Base-by-base conservation (phyloP, 2,329 filamentous ascomycete genomes). In the Microdochium nivale region DNA sequence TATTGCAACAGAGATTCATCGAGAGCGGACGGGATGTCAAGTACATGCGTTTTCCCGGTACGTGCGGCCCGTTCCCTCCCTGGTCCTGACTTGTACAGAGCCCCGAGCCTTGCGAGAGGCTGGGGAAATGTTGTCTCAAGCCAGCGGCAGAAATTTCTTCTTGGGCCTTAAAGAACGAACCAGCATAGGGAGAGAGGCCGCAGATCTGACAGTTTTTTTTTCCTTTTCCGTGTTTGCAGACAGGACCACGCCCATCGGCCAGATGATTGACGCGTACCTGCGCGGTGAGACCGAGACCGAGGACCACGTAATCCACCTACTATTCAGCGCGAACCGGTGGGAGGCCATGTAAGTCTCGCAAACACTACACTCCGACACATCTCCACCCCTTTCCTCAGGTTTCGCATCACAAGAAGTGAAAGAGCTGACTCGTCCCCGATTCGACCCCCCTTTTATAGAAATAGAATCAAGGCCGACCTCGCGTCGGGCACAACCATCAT, bases 301-400 rank as follows among this genome's bases (percentile, higher is more conserved):
- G 55, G 90, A 96, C 66, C 90, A 95, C 63, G 87, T 86, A 3
- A 92, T 96, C 59, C 91, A 96, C 67, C 77, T 96, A 1, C 77
- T 96, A 21, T 96, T 96, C 69, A 90, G 86, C 53, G 90, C 91
- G 10, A 96, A 96, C 66, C 79, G 91, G 48, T 96, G 91, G 91
- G 91, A 96, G 58, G 75, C 78, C 51, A 76, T 70, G 73, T 80
- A 70, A 62, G 76, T 70, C 10, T 14, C 13, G 13, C 46, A n/a
- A n/a, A n/a, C n/a, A n/a, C 40, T 25, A 14, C 27, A 43, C 32
- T 9, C 44, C 24, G 23, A n/a, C 5, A 19, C 33, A 37, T 16
- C 5, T 16, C 33, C 33, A 37, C 4, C 7, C n/a, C 16, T 7
- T 44, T 44, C 21, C 35, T 16, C 21, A 24, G n/a, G 23, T 11